Evolutionary conservation across 768 basidiomycete species (phyloP), one percentile per base, ranked within the genome.

Genomic region (Pilatotrama ljubarskyi): DNA sequence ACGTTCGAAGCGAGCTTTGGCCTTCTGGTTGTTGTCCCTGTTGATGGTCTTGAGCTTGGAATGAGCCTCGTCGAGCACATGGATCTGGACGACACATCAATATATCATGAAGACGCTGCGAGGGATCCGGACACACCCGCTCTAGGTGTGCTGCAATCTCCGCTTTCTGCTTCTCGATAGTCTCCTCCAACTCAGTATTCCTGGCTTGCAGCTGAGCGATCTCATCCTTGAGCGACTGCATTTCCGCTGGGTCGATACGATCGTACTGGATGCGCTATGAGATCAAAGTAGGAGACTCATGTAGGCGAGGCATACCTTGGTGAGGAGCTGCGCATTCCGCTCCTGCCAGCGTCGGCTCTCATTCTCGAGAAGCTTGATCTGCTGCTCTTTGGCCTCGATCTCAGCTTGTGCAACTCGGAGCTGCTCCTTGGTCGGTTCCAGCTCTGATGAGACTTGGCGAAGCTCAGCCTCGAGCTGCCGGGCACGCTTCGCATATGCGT

Each of bases 331-430:
- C 24, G 82, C 70, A 67, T 91, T 94, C 15, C 93, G 85, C 59
- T 89, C 87, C 74, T 94, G 91, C 92, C 93, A 94, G 59, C 83
- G 82, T 29, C 82, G 83, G 61, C 82, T 87, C 73, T 95, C 91
- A 48, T 82, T 85, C 70, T 93, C 88, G 14, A 94, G 77, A 6
- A 86, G 84, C 37, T 75, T 73, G 58, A 94, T 77, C 53, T 92
- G 90, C 13, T 77, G 80, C 58, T 82, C 83, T 46, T 83, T 81
- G 1, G 88, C 82, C 49, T 87, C 84, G n/a, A 92, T 73, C 66
- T 95, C 93, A 6, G 92, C 92, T 42, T 83, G 79, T 1, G 84
- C 78, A 11, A 82, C 70, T 25, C 83, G 84, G 1, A 84, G 79
- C 69, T 91, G 79, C 68, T 91, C 90, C 66, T 86, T 87, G 2